Evolutionary conservation across 495 filamentous ascomycete species (phyloP).

Genomic region (Aspergillus kassunensis): DNA sequence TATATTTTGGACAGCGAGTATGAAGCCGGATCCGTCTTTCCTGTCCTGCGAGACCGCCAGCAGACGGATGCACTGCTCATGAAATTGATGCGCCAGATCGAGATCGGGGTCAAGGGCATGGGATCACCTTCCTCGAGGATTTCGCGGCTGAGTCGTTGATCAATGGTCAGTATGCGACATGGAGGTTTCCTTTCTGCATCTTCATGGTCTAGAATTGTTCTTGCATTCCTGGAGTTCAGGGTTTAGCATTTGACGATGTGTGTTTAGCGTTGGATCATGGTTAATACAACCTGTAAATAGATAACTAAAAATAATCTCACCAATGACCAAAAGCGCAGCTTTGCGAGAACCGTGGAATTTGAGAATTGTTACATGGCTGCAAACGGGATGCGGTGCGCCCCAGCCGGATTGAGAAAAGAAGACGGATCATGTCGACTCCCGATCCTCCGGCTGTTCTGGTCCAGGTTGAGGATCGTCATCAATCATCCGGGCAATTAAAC

Average conservation of each 20-base stretch:
- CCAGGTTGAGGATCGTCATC: slow-evolving; percentile 4
- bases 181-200: not conserved
- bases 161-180: not conserved
- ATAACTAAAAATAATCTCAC: not conserved
- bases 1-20: slow-evolving; percentile 38
- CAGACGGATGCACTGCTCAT: slow-evolving; percentile 29
- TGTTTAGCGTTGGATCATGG: not conserved
- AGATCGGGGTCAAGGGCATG: slow-evolving; percentile 27
- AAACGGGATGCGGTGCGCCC: slow-evolving; percentile 14
- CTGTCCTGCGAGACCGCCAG: slow-evolving; percentile 26
- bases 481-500: slow-evolving; percentile 1
- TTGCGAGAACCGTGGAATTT: not conserved
- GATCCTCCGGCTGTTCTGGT: slow-evolving; percentile 3
- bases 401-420: slow-evolving; percentile 10
- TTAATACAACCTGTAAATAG: slow-evolving; percentile 15
- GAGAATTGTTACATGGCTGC: slow-evolving; percentile 16
- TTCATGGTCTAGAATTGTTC: slow-evolving; percentile 9
- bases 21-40: slow-evolving; percentile 39
- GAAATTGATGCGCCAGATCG: slow-evolving; percentile 34
- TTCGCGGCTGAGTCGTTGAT: slow-evolving; percentile 17
- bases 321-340: not conserved
- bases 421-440: slow-evolving; percentile 1
- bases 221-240: slow-evolving; percentile 14
- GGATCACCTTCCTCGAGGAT: slow-evolving; percentile 28
- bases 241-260: not conserved